Percentiles rank a stretch among this genome's conserved stretches.
These are phyloP conservation scores for Diaporthe sp. DNA, from an alignment of 2,329 filamentous ascomycete species.

Conservation along the genomic window DNA sequence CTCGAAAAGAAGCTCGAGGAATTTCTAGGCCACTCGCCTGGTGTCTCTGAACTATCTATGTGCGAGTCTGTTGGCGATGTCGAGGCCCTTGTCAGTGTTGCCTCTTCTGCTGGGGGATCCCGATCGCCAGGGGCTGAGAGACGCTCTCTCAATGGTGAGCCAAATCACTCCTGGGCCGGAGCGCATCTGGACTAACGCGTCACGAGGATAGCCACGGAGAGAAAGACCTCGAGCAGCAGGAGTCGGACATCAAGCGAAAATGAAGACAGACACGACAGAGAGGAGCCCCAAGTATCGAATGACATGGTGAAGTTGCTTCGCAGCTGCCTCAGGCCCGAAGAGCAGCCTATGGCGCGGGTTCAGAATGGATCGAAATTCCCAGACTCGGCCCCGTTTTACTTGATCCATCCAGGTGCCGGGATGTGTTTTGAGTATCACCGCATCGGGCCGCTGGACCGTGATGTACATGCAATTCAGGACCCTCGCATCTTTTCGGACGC, in stretches of 20 bases:
- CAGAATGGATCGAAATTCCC: background rate
- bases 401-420: background rate
- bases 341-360: background rate
- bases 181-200: background rate
- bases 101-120: background rate
- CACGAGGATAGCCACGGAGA: background rate
- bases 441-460: background rate
- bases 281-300: background rate
- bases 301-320: conserved; percentile 2
- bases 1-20: conserved; percentile 8
- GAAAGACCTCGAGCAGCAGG: background rate
- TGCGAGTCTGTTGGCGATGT: conserved; percentile 7
- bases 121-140: background rate
- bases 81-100: background rate
- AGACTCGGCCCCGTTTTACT: background rate
- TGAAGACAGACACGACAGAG: background rate
- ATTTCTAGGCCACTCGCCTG: background rate
- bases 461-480: background rate
- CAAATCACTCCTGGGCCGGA: too few relatives aligned
- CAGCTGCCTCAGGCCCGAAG: background rate
- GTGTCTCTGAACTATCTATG: conserved; percentile 1
- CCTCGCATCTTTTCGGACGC: background rate
- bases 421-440: conserved; percentile 13
- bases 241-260: background rate
- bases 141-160: background rate